Evolutionary conservation across 192 early-diverging fungal species (phyloP).

Genomic region (Kappamyces sp.): DNA sequence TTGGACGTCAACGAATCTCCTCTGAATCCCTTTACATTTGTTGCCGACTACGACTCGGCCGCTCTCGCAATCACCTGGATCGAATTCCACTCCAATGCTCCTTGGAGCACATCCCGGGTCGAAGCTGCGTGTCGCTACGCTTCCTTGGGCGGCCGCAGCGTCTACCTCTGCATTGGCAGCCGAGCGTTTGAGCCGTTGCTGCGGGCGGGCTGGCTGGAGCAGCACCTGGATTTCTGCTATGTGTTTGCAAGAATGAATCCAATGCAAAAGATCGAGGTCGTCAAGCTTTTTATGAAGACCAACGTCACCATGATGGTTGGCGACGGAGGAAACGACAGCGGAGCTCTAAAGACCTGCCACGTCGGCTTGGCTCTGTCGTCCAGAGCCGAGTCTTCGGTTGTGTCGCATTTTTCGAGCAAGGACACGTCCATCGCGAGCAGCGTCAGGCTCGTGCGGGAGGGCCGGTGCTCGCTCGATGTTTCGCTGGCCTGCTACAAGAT

Average conservation of each 20-base stretch:
- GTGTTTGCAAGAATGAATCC: constrained; percentile 75
- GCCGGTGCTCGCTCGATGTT: constrained; percentile 65
- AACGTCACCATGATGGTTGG: constrained; percentile 76
- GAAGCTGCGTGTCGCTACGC: not conserved
- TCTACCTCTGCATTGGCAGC: constrained; percentile 66
- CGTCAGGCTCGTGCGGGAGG: constrained; percentile 64
- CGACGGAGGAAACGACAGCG: constrained; percentile 79
- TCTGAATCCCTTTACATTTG: constrained; percentile 35
- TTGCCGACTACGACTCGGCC: constrained; percentile 1
- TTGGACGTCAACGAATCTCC: constrained; percentile 49
- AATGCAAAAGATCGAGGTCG: constrained; percentile 63
- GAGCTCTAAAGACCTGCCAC: constrained; percentile 70
- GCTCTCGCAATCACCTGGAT: constrained; percentile 21
- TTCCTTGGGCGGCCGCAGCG: constrained; percentile 11
- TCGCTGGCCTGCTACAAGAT: constrained; percentile 64
- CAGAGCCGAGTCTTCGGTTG: constrained; percentile 73
- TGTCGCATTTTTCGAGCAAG: constrained; percentile 67
- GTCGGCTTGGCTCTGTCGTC: constrained; percentile 66
- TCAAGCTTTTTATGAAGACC: constrained; percentile 68
- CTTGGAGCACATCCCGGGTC: constrained; percentile 11
- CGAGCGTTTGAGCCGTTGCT: constrained; percentile 55
- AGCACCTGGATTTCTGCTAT: constrained; percentile 56
- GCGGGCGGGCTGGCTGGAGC: constrained; percentile 31
- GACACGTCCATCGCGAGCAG: constrained; percentile 54
- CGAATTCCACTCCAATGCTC: constrained; percentile 48